Conservation (phyloP, 2,329 filamentous ascomycete species). For the Colletotrichum agaves region DNA sequence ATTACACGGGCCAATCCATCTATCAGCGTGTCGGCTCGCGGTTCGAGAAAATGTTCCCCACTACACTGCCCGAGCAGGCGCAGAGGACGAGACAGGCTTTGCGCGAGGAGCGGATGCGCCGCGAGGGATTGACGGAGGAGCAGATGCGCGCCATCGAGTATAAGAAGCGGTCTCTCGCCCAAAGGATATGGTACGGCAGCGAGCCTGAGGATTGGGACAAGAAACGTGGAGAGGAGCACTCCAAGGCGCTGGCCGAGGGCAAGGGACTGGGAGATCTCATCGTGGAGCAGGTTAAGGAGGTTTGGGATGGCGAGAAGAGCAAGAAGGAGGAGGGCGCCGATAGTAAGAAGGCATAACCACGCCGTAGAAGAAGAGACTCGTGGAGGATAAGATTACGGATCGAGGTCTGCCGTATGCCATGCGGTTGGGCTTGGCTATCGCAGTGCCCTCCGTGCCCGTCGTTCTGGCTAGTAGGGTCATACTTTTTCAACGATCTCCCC, state of each 20-base stretch:
- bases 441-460: background rate
- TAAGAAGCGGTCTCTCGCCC: slow-evolving; percentile 47
- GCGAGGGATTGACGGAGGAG: slow-evolving; percentile 38
- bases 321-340: slow-evolving; percentile 36
- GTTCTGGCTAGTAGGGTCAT: slow-evolving; percentile 1
- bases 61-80: slow-evolving; percentile 67
- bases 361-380: background rate
- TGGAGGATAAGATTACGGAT: background rate
- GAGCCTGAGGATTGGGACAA: slow-evolving; percentile 65
- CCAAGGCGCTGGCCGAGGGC: slow-evolving; percentile 64
- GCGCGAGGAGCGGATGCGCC: slow-evolving; percentile 48
- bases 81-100: slow-evolving; percentile 56
- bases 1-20: slow-evolving; percentile 67
- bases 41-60: slow-evolving; percentile 57
- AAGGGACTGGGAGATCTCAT: slow-evolving; percentile 68
- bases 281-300: slow-evolving; percentile 66
- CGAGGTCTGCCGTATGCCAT: background rate
- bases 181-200: slow-evolving; percentile 68
- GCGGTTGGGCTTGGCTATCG: background rate
- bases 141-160: slow-evolving; percentile 43
- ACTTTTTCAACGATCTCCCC: slow-evolving; percentile 19
- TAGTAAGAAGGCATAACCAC: slow-evolving; percentile 35
- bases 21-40: slow-evolving; percentile 58
- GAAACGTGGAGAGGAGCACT: slow-evolving; percentile 62
- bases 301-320: slow-evolving; percentile 50